Conservation (phyloP, 129 eudicot species). For the Flaveria bidentis region DNA sequence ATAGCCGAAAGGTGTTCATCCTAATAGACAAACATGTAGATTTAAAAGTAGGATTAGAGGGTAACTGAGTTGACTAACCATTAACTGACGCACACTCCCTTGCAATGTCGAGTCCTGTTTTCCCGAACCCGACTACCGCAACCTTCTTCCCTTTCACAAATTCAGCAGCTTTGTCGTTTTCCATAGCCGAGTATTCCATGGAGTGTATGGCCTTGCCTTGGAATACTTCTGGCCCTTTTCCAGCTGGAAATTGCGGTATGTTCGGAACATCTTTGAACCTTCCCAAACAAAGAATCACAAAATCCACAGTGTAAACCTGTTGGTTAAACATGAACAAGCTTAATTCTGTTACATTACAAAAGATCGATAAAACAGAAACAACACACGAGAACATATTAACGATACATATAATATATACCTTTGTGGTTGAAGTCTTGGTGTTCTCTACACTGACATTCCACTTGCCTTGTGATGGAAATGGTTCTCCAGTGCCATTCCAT, state of each 20-base stretch:
- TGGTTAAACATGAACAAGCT: neutral
- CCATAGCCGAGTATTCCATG: conserved; percentile 48
- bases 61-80: conserved; percentile 19
- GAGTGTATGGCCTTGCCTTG: conserved; percentile 55
- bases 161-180: conserved; percentile 29
- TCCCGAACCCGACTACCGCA: conserved; percentile 48
- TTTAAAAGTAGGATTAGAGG: too few species aligned
- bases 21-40: too few species aligned
- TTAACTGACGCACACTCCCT: conserved; percentile 46
- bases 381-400: neutral
- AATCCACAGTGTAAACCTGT: conserved; percentile 50
- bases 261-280: conserved; percentile 56
- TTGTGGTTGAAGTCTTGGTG: conserved; percentile 9
- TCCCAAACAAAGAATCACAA: conserved; percentile 57
- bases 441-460: conserved; percentile 47
- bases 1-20: too few species aligned
- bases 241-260: conserved; percentile 49
- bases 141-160: conserved; percentile 45
- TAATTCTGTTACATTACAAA: neutral
- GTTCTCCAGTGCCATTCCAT: conserved; percentile 46
- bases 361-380: neutral
- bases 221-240: conserved; percentile 48
- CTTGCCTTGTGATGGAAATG: conserved; percentile 44
- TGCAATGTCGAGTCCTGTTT: conserved; percentile 55
- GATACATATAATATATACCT: conserved; percentile 28